Conservation (phyloP, 2,329 filamentous ascomycete species). For the Bimuria novae-zelandiae region DNA sequence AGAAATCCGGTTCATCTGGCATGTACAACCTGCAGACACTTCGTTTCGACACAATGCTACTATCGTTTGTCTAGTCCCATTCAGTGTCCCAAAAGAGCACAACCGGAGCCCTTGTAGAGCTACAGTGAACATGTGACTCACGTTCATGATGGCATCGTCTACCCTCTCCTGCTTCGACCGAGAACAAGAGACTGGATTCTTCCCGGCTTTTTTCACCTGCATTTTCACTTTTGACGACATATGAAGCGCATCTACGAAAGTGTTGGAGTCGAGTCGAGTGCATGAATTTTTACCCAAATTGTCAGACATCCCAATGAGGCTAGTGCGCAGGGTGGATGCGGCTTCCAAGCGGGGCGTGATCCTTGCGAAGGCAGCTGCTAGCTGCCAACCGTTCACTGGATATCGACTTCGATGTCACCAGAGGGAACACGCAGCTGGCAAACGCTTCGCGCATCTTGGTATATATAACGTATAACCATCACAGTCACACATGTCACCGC, state of each 20-base stretch:
- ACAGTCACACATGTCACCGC: constrained; percentile 11
- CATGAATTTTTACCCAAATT: constrained; percentile 5
- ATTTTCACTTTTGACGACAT: constrained; percentile 12
- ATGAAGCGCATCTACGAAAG: background rate
- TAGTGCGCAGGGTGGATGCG: background rate
- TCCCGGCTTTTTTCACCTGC: constrained; percentile 16
- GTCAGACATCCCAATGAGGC: background rate
- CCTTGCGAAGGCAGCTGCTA: constrained; percentile 7
- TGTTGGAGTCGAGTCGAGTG: background rate
- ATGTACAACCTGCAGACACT: constrained; percentile 91
- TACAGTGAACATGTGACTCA: constrained; percentile 38
- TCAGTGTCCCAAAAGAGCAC: background rate
- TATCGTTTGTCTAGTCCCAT: constrained; percentile 71
- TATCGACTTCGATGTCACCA: background rate
- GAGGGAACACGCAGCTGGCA: background rate
- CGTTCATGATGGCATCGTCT: constrained; percentile 63
- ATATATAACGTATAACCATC: background rate
- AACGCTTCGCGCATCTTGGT: background rate
- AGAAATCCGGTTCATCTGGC: constrained; percentile 77
- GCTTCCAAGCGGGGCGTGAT: constrained; percentile 6
- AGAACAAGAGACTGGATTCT: constrained; percentile 18
- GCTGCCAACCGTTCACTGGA: constrained; percentile 1
- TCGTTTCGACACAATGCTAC: constrained; percentile 88
- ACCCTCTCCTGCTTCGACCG: constrained; percentile 36
- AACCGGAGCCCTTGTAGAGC: too few species aligned